Evolutionary conservation across 352 stramenopile species (phyloP).

Genomic region (Pythium brachiatum): DNA sequence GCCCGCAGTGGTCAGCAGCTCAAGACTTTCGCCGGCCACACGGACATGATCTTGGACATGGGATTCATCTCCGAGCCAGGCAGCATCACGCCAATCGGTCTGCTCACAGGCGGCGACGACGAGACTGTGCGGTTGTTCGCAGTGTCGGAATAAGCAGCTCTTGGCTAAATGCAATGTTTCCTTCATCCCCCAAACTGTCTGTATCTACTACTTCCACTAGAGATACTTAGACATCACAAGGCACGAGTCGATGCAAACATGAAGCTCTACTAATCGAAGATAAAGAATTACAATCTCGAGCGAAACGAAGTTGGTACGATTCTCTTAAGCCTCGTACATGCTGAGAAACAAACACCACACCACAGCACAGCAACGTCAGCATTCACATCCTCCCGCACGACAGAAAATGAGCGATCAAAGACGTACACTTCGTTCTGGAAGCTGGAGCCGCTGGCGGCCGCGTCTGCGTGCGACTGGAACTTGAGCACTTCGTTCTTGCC

Average conservation of each 20-base stretch:
- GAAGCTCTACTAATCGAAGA: slow-evolving; percentile 31
- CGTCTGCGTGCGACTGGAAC: slow-evolving; percentile 87
- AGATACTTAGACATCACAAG: slow-evolving; percentile 4
- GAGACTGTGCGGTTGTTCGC: slow-evolving; percentile 78
- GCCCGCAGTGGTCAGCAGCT: slow-evolving; percentile 80
- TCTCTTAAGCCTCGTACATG: slow-evolving; percentile 81
- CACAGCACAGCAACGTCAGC: slow-evolving; percentile 15
- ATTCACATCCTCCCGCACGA: background rate
- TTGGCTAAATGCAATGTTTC: slow-evolving; percentile 1
- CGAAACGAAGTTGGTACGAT: slow-evolving; percentile 18
- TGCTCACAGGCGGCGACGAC: slow-evolving; percentile 84
- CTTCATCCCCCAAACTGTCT: background rate
- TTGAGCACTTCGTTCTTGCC: slow-evolving; percentile 88
- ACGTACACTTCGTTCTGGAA: slow-evolving; percentile 92
- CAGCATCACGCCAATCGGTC: slow-evolving; percentile 36
- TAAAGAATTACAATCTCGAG: slow-evolving; percentile 26
- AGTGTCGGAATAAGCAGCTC: slow-evolving; percentile 40
- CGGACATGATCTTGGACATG: slow-evolving; percentile 92
- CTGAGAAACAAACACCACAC: slow-evolving; percentile 28
- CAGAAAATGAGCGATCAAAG: background rate
- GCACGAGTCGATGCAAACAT: slow-evolving; percentile 3
- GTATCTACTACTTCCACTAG: background rate
- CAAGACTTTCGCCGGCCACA: slow-evolving; percentile 80
- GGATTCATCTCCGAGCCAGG: slow-evolving; percentile 56
- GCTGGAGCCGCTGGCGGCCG: slow-evolving; percentile 84